Evolutionary conservation across 2,329 filamentous ascomycete species (phyloP), one percentile per base, ranked within the genome.

Genomic region (Curvularia spicifera): DNA sequence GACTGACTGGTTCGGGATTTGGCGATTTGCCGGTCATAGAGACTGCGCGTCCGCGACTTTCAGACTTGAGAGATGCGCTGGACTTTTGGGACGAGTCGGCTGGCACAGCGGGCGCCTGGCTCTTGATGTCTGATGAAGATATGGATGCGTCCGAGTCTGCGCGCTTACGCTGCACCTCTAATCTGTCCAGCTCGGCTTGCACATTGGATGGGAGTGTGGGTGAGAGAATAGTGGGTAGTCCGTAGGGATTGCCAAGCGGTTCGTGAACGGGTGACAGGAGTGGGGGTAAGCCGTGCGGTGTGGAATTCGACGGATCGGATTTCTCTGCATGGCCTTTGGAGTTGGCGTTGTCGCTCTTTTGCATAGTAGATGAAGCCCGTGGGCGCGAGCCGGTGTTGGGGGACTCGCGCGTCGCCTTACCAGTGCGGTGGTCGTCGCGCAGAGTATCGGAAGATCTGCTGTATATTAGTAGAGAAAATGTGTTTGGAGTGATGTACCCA

Each of bases 161-260:
- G 35, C 74, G 71, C 53, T 68, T 71, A n/a, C 71, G 67, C 20
- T 76, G 71, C 33, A 73, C 74, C 40, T 78, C 77, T 28, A 78
- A 66, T 35, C 80, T 76, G 56, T 79, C 78, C 26, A 87, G 71
- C 54, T 85, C 82, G 56, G 80, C 82, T 64, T 84, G 82, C 44
- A 87, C 80, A 52, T 81, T 82, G 2, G 82, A 78, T 6, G 85
- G 85, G 4, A 87, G 76, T 13, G 83, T 85, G 3, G 85, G 84
- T 4, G 85, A 87, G n/a, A 87, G 73, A 35, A 86, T 78, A 9
- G 79, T 78, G 10, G 85, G 85, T 18, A 86, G 71, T 53, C 71
- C 78, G 26, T 77, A 68, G 3, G 71, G 67, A 52, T 76, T 75
- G 31, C 72, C 74, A 20, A 82, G 72, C 43, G 79, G 78, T 24